A percentile compares a stretch with the other conserved stretches of the same genome.
Conservation (phyloP, 2,329 filamentous ascomycete species). For the Pseudonectria buxi region DNA sequence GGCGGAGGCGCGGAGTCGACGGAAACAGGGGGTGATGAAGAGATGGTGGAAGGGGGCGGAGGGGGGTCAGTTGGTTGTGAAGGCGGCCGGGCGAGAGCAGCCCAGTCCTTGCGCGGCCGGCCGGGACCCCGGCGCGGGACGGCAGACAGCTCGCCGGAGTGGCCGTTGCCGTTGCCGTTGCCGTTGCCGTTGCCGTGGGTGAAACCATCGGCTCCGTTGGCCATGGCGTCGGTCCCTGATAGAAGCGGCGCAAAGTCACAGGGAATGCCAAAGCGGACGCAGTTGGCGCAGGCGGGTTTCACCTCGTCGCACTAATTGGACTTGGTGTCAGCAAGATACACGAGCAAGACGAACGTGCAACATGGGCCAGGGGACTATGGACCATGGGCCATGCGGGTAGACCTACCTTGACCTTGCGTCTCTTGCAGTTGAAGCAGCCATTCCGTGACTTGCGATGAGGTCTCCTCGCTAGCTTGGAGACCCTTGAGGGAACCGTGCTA, state of each 20-base stretch:
- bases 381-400: too few relatives aligned
- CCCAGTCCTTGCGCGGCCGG: slow-evolving; percentile 26
- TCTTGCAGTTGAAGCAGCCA: slow-evolving; percentile 26
- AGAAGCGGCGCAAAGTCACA: slow-evolving; percentile 22
- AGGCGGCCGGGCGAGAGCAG: slow-evolving; percentile 15
- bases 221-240: slow-evolving; percentile 10
- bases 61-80: slow-evolving; percentile 2
- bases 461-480: slow-evolving; percentile 22
- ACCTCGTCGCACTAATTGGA: slow-evolving; percentile 25
- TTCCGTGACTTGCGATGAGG: slow-evolving; percentile 26
- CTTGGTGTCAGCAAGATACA: slow-evolving; percentile 3
- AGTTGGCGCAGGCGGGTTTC: slow-evolving; percentile 26
- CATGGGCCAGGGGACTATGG: too few relatives aligned
- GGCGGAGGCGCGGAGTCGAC: slow-evolving; percentile 10
- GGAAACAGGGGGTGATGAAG: slow-evolving; percentile 16
- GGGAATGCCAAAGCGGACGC: slow-evolving; percentile 24
- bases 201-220: background rate
- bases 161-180: slow-evolving; percentile 8
- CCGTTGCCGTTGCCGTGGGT: slow-evolving; percentile 7
- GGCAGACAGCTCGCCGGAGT: slow-evolving; percentile 11
- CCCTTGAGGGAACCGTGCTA: slow-evolving; percentile 16
- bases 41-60: slow-evolving; percentile 16
- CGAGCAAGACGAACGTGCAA: too few relatives aligned
- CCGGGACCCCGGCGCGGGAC: slow-evolving; percentile 22
- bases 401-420: slow-evolving; percentile 25